These are phyloP conservation scores for Wickerhamomyces rabaulensis DNA, from an alignment of 805 yeast genomes.

Conservation along the genomic window DNA sequence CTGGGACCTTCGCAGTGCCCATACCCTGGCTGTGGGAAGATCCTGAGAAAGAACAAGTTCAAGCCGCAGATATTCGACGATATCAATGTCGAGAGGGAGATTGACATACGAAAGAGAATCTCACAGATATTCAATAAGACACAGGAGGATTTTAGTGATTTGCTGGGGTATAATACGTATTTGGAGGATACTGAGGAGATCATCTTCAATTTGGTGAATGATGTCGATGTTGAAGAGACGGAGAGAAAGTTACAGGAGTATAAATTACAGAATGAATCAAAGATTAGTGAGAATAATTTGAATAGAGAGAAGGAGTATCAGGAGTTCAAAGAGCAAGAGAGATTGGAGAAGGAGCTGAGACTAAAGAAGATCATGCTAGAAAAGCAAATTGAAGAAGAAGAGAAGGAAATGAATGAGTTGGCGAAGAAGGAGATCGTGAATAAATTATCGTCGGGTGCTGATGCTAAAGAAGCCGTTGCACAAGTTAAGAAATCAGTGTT, in stretches of 20 bases:
- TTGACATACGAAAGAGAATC: slow-evolving; percentile 82
- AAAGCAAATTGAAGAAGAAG: slow-evolving; percentile 59
- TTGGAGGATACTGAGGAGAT: slow-evolving; percentile 80
- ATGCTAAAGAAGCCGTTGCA: slow-evolving; percentile 44
- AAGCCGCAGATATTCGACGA: slow-evolving; percentile 93
- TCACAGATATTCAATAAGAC: slow-evolving; percentile 74
- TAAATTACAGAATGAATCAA: slow-evolving; percentile 67
- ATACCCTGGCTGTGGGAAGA: slow-evolving; percentile 83
- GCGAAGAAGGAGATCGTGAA: slow-evolving; percentile 54
- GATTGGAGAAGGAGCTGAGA: slow-evolving; percentile 64
- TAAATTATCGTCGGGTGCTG: slow-evolving; percentile 35
- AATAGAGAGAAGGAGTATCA: slow-evolving; percentile 67
- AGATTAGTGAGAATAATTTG: slow-evolving; percentile 72
- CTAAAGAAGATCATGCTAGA: slow-evolving; percentile 45
- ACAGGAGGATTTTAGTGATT: slow-evolving; percentile 59
- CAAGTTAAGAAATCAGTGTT: slow-evolving; percentile 48
- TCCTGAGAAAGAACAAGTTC: slow-evolving; percentile 80
- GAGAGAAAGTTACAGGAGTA: slow-evolving; percentile 62
- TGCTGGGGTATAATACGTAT: slow-evolving; percentile 66
- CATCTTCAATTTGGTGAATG: slow-evolving; percentile 69
- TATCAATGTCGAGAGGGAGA: slow-evolving; percentile 82
- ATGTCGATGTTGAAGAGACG: slow-evolving; percentile 62
- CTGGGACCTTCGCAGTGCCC: slow-evolving; percentile 98
- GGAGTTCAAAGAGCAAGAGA: slow-evolving; percentile 56
- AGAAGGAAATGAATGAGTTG: slow-evolving; percentile 45